phyloP scores from a whole-genome alignment of 2,329 filamentous ascomycete species.

The Emergomyces africanus region DNA sequence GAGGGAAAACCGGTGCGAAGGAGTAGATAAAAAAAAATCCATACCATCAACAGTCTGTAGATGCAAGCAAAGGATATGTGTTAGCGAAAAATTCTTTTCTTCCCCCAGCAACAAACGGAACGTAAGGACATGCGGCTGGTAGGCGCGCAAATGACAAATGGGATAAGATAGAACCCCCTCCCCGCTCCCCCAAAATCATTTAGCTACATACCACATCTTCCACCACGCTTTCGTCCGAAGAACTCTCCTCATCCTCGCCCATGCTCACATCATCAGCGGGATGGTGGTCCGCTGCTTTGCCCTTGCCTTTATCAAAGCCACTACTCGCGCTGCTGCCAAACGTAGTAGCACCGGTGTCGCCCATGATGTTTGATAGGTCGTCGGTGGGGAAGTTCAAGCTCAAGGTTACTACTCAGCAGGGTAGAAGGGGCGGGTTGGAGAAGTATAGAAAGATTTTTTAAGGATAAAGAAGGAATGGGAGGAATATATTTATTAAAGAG shows the following conservation, averaged over 20 bases:
- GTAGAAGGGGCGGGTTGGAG: slow-evolving; percentile 3
- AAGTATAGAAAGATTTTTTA: not conserved
- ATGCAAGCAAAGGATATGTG: not conserved
- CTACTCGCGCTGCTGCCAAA: not conserved
- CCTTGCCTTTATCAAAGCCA: slow-evolving; percentile 67
- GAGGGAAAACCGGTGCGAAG: not conserved
- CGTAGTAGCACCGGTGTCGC: not conserved
- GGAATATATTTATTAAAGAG: not conserved
- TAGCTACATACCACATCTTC: slow-evolving; percentile 25
- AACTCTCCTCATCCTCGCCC: slow-evolving; percentile 60
- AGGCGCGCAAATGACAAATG: not conserved
- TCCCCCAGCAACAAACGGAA: not conserved
- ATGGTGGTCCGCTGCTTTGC: slow-evolving; percentile 53
- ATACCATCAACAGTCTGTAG: slow-evolving; percentile 19
- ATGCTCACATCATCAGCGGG: slow-evolving; percentile 50
- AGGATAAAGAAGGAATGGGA: not conserved
- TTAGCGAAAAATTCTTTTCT: slow-evolving; percentile 9
- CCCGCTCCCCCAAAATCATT: not conserved
- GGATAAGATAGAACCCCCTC: not conserved
- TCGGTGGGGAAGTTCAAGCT: too few species aligned
- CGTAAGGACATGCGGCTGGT: not conserved
- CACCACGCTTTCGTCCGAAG: slow-evolving; percentile 54
- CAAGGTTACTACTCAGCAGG: too few species aligned
- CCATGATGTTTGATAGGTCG: not conserved
- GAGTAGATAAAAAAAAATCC: not conserved